A percentile compares a stretch with the other conserved stretches of the same genome.
Conservation (phyloP, 768 basidiomycete genomes). For the Pholiota conissans region DNA sequence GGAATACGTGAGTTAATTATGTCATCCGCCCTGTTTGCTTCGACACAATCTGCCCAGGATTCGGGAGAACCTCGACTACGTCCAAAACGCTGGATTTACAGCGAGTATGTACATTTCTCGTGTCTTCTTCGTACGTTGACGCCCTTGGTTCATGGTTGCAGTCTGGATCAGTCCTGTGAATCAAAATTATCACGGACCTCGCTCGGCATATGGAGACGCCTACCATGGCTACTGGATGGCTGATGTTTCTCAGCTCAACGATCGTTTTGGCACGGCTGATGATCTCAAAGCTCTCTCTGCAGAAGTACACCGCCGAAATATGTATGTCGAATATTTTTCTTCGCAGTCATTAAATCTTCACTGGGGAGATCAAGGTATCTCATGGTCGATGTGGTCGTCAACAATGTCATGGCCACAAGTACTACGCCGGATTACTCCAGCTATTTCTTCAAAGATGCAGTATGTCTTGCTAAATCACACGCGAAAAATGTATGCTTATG, state of each 20-base stretch:
- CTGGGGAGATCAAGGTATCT: constrained; percentile 48
- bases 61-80: constrained; percentile 78
- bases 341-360: background rate
- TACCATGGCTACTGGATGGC: constrained; percentile 89
- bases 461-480: constrained; percentile 23
- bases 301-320: constrained; percentile 69
- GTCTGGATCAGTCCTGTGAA: constrained; percentile 86
- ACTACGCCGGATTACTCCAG: constrained; percentile 61
- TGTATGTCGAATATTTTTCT: constrained; percentile 41
- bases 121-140: background rate
- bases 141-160: constrained; percentile 19
- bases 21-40: background rate
- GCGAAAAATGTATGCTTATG: too few relatives aligned
- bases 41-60: constrained; percentile 37
- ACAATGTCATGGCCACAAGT: constrained; percentile 79
- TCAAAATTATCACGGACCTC: constrained; percentile 73
- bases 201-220: constrained; percentile 74
- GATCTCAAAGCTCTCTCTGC: constrained; percentile 68
- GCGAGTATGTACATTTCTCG: constrained; percentile 45
- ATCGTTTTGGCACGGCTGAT: constrained; percentile 67
- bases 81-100: constrained; percentile 80
- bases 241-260: constrained; percentile 67
- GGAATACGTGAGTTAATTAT: constrained; percentile 52
- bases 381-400: constrained; percentile 85
- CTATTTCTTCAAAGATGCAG: constrained; percentile 69